Conservation (phyloP, 1,284 basidiomycete genomes). For the Malassezia psittaci region DNA sequence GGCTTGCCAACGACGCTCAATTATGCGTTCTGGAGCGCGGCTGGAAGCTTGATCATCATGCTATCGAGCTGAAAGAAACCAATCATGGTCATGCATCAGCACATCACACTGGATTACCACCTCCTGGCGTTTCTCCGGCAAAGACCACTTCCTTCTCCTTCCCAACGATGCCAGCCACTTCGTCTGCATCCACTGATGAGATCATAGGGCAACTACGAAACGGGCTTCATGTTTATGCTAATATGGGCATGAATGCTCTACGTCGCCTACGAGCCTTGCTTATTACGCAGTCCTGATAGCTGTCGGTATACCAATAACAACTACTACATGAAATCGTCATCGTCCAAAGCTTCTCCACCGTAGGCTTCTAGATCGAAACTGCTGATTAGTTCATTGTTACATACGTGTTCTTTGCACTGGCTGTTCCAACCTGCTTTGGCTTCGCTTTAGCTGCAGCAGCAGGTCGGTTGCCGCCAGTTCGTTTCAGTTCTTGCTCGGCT, state of each 20-base stretch:
- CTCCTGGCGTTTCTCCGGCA: neutral
- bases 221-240: neutral
- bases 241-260: neutral
- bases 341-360: slow-evolving; percentile 43
- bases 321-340: slow-evolving; percentile 45
- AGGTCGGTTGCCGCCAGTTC: slow-evolving; percentile 22
- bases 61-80: neutral
- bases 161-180: neutral
- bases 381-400: slow-evolving; percentile 1
- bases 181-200: neutral
- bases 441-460: slow-evolving; percentile 17
- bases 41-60: slow-evolving; percentile 27
- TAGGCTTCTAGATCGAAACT: slow-evolving; percentile 39
- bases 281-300: slow-evolving; percentile 1
- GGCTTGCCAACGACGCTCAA: slow-evolving; percentile 38
- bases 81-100: neutral
- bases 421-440: slow-evolving; percentile 38
- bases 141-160: neutral
- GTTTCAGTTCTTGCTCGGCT: slow-evolving; percentile 40
- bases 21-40: slow-evolving; percentile 32
- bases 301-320: slow-evolving; percentile 1
- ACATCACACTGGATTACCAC: neutral
- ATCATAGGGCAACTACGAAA: neutral
- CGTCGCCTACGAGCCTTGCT: slow-evolving; percentile 4
- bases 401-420: slow-evolving; percentile 37